Evolutionary conservation across 2,329 filamentous ascomycete genomes (phyloP), one percentile per base, ranked within the genome.

Genomic region (Ceratocystis huliohia): DNA sequence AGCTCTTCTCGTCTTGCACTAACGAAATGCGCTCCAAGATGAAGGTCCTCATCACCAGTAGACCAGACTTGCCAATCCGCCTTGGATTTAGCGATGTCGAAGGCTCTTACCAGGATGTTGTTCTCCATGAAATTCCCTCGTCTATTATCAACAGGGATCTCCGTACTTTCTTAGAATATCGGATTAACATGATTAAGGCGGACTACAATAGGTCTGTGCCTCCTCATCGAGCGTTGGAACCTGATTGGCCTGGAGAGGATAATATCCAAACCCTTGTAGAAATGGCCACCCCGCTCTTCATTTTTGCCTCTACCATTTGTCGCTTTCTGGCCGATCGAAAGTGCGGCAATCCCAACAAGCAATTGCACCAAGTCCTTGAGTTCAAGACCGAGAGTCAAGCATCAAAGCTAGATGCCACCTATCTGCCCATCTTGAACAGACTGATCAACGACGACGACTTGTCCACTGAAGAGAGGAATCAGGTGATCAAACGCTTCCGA

Each of bases 41-140:
- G 67, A 10, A 50, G 22, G 48, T 50, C 48, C 48, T 66, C 75
- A 13, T 74, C 76, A 17, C 50, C 66, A 2, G 53, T 78, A 1
- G 71, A 69, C 1, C 64, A 30, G 3, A 50, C 70, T 13, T 66
- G 78, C 41, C 70, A 70, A 20, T 56, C 71, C 7, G 72, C 73
- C 6, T 71, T 79, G n/a, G 70, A 75, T 59, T 17, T 68, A 17
- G 57, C 75, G 2, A 67, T 62, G 25, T 71, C 77, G n/a, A 77
- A 80, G 66, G 53, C 6, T 30, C 25, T 30, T 79, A 78, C 67
- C 71, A 76, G 1, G 74, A 74, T 64, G 75, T 80, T 0, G 70
- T 79, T 50, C 56, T 75, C 0, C 37, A 74, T 6, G 77, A 77
- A 0, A 67, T 79, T 0, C 59, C 44, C 8, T 68, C 66, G 0